Percentiles rank a stretch among this genome's conserved stretches.
Conservation (phyloP, 202 grass and related monocot species). For the Bolboschoenoplectus hybrid region DNA sequence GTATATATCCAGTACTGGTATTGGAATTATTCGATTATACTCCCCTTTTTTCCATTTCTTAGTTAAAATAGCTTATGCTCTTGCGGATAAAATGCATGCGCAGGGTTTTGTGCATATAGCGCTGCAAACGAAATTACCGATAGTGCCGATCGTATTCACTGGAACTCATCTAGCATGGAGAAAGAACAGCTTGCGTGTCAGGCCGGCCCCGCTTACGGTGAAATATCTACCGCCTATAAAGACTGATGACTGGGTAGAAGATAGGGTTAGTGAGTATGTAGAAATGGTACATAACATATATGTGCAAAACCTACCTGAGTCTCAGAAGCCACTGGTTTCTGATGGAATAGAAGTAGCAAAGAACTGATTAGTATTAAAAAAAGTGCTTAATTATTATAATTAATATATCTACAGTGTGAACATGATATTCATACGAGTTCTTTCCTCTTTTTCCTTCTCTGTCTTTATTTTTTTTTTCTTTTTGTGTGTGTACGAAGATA, state of each 20-base stretch:
- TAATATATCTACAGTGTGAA: conserved; percentile 6
- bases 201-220: conserved; percentile 47
- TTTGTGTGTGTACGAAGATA: background rate
- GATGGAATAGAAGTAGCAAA: background rate
- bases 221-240: conserved; percentile 50
- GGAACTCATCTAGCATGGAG: conserved; percentile 59
- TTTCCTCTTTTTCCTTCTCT: background rate
- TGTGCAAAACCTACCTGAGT: conserved; percentile 36
- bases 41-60: background rate
- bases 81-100: no score
- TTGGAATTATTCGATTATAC: background rate
- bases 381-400: background rate
- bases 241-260: conserved; percentile 45
- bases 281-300: conserved; percentile 46
- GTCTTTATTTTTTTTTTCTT: background rate
- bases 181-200: conserved; percentile 49
- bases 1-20: background rate
- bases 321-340: conserved; percentile 43
- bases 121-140: conserved; percentile 50
- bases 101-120: conserved; percentile 59
- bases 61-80: background rate
- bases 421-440: background rate
- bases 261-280: conserved; percentile 41
- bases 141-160: conserved; percentile 50
- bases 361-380: background rate